Percentiles rank a stretch among this genome's conserved stretches.
Evolutionary conservation across 768 basidiomycete genomes (phyloP).

Genomic region (Clavulina sp.): DNA sequence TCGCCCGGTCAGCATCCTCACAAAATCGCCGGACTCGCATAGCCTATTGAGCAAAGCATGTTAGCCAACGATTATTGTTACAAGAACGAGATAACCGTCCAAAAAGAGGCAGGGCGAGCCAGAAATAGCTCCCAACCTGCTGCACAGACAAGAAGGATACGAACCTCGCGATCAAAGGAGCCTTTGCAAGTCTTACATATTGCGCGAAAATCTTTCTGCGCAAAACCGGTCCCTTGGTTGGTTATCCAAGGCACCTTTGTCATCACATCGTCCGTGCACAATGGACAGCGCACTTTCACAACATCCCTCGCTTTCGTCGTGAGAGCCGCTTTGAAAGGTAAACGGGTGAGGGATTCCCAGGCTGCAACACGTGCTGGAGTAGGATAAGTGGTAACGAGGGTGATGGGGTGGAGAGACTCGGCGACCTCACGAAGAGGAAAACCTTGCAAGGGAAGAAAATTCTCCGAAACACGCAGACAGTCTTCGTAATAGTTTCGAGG

Average conservation of each 20-base stretch:
- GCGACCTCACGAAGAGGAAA: conserved; percentile 10
- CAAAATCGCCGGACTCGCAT: too few species aligned
- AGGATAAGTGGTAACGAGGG: conserved; percentile 9
- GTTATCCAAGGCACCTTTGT: conserved; percentile 10
- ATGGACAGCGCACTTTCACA: background rate
- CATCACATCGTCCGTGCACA: background rate
- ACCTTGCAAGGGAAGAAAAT: background rate
- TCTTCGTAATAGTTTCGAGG: too few species aligned
- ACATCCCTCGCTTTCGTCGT: background rate
- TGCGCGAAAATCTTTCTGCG: conserved; percentile 10
- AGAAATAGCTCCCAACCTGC: too few species aligned
- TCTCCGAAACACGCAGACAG: background rate
- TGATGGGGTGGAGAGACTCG: conserved; percentile 3
- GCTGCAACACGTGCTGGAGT: background rate
- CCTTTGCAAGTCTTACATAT: background rate
- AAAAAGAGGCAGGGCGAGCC: too few species aligned
- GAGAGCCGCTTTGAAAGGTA: conserved; percentile 7
- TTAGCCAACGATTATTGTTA: too few species aligned
- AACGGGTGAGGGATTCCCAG: conserved; percentile 2
- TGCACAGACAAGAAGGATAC: background rate
- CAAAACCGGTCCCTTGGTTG: conserved; percentile 9
- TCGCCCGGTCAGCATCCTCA: too few species aligned
- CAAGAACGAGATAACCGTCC: too few species aligned
- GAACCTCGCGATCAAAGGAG: conserved; percentile 6
- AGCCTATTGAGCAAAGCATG: too few species aligned